Base-by-base conservation (phyloP, 495 filamentous ascomycete genomes). In the Chaetomium tenue region DNA sequence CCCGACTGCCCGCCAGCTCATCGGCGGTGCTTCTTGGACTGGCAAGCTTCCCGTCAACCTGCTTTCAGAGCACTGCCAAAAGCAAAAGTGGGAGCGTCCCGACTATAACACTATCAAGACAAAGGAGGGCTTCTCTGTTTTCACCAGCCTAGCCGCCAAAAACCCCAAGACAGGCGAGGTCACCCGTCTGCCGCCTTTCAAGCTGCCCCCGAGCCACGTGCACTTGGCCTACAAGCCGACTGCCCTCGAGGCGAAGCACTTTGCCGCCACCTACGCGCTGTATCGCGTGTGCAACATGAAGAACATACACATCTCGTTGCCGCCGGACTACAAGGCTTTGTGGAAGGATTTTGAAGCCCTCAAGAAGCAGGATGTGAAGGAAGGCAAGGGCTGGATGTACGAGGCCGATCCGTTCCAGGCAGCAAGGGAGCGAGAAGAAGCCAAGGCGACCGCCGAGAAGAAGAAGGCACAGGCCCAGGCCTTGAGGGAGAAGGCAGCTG, bases 11-110 rank as follows among this genome's bases (percentile, higher is more conserved):
- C 90, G 92, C 76, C 87, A 91, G 67, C 78, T 98, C 62, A 96
- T 98, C 74, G 95, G 91, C 56, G 94, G 94, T 56, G 86, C 91
- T 68, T 97, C 92, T 72, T 98, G 95, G 95, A 98, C 94, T 0
- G 94, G 94, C 42, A 98, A 98, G 74, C 77, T 98, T 44, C 94
- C 94, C 4, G 89, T 96, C 58, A 94, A 93, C 72, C 81, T 98
- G 72, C 86, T 98, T 61, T 88, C 89, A 20, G 94, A 98, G 82
- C 91, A 96, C 78, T 95, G 91, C 71, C 91, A 96, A 75, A 93
- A 92, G 77, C 89, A 93, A 76, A 91, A 90, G 71, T 98, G 94
- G 94, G 88, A 90, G 66, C 94, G 88, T 71, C 94, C 93, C 2
- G 93, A 97, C 70, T 98, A 95, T 76, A 86, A 85, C 68, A 92